A percentile compares a stretch with the other conserved stretches of the same genome.
Conservation (phyloP, 768 basidiomycete species). For the Clitopilus passeckerianus region DNA sequence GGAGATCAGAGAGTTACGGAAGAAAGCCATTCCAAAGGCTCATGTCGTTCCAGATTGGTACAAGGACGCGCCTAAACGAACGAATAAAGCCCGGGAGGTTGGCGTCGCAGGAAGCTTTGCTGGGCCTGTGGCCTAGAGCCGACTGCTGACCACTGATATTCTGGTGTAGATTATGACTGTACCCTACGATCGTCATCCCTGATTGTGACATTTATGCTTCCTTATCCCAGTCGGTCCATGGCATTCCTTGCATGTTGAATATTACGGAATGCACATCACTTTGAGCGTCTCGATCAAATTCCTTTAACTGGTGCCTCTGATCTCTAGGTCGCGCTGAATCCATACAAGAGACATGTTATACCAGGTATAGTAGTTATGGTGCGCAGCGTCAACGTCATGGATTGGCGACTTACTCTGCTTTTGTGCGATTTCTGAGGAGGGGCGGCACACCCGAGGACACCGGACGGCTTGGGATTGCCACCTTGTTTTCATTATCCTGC, state of each 20-base stretch:
- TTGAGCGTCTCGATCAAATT: not conserved
- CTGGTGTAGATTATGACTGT: not conserved
- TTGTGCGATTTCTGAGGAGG: not conserved
- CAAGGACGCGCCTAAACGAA: constrained; percentile 58
- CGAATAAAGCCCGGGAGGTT: constrained; percentile 16
- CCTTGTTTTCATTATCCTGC: not conserved
- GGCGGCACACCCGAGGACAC: not conserved
- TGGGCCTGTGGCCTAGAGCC: not conserved
- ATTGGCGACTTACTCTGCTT: not conserved
- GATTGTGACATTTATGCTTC: not conserved
- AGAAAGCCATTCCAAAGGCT: constrained; percentile 60
- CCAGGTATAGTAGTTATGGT: not conserved
- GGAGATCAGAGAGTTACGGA: constrained; percentile 58
- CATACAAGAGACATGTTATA: not conserved
- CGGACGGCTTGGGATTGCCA: not conserved
- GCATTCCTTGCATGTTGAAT: not conserved
- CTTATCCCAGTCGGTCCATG: not conserved
- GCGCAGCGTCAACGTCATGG: not conserved
- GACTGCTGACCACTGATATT: not conserved
- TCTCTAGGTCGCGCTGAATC: not conserved
- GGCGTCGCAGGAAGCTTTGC: constrained; percentile 6
- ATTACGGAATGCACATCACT: not conserved
- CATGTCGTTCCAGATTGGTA: constrained; percentile 79
- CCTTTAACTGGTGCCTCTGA: not conserved
- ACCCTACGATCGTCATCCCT: not conserved